These are phyloP conservation scores for Euptelea pleiosperma DNA, from an alignment of 164 flowering plant species.

Conservation along the genomic window DNA sequence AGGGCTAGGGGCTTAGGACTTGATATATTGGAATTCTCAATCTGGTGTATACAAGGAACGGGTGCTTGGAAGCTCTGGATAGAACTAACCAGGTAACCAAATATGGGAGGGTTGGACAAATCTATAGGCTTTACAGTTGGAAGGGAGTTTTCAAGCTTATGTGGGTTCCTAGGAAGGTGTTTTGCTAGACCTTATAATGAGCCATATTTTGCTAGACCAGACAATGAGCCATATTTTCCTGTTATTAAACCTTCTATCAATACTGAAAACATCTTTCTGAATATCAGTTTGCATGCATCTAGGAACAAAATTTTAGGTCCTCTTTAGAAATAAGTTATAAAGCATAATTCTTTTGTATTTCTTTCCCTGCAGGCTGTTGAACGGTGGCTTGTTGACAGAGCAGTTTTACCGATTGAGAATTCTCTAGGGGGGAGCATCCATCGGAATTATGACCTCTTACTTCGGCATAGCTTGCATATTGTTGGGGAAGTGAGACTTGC, in stretches of 20 bases:
- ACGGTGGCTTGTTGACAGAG: slow-evolving; percentile 85
- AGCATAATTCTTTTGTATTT: background rate
- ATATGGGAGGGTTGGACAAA: too few species aligned
- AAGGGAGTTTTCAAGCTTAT: too few species aligned
- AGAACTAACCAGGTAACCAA: too few species aligned
- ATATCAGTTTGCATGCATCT: background rate
- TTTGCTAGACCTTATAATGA: background rate
- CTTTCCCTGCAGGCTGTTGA: slow-evolving; percentile 70
- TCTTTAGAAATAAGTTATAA: background rate
- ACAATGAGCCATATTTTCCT: background rate
- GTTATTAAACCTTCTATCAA: background rate
- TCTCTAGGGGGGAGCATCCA: slow-evolving; percentile 98
- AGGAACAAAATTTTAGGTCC: background rate
- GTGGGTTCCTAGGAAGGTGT: too few species aligned
- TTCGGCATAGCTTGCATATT: slow-evolving; percentile 85
- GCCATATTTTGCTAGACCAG: background rate
- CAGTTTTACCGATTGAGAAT: slow-evolving; percentile 94
- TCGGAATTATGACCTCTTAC: slow-evolving; percentile 86
- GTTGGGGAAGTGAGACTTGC: slow-evolving; percentile 92
- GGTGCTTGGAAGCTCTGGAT: too few species aligned
- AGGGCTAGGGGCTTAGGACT: too few species aligned
- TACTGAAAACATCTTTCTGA: background rate
- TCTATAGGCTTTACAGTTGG: too few species aligned
- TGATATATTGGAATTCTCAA: too few species aligned
- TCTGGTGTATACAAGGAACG: too few species aligned